phyloP scores from a whole-genome alignment of 2,329 filamentous ascomycete species.

The Penicillium brasilianum region DNA sequence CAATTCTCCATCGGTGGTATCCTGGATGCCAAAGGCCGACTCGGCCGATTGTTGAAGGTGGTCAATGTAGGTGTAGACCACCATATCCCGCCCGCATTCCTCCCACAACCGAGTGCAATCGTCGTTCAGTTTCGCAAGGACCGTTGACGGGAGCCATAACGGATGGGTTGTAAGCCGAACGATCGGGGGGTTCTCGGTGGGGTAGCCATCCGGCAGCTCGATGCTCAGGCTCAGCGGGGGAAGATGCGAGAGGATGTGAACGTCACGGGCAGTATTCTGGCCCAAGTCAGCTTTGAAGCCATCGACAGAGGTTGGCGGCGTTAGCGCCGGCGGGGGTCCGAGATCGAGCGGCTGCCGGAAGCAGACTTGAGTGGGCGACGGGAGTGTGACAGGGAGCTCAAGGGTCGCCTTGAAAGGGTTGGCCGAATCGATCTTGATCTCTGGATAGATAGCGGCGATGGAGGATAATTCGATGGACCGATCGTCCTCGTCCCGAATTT shows the following conservation, averaged over 20 bases:
- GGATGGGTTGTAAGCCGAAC: constrained; percentile 56
- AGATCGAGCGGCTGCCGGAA: constrained; percentile 46
- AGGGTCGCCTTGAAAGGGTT: constrained; percentile 58
- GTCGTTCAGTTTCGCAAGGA: constrained; percentile 51
- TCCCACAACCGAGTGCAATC: constrained; percentile 62
- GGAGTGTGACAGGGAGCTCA: constrained; percentile 61
- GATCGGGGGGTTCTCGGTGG: constrained; percentile 56
- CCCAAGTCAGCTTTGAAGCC: constrained; percentile 35
- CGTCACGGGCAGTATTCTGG: constrained; percentile 37
- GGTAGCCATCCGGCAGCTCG: constrained; percentile 61
- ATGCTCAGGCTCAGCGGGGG: constrained; percentile 61
- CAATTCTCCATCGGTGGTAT: constrained; percentile 49
- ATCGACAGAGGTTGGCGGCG: constrained; percentile 50
- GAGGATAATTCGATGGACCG: constrained; percentile 64
- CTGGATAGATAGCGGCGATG: constrained; percentile 66
- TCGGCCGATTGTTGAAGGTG: constrained; percentile 64
- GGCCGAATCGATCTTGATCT: constrained; percentile 57
- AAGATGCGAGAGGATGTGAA: constrained; percentile 58
- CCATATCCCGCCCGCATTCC: constrained; percentile 61
- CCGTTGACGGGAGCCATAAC: constrained; percentile 58
- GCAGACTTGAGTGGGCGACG: constrained; percentile 55
- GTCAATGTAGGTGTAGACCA: constrained; percentile 65
- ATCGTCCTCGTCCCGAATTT: constrained; percentile 57
- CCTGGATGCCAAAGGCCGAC: constrained; percentile 57
- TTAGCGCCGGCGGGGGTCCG: constrained; percentile 41